A percentile compares a stretch with the other conserved stretches of the same genome.
phyloP scores from a whole-genome alignment of 352 stramenopile genomes.

The Peronospora tabacina region DNA sequence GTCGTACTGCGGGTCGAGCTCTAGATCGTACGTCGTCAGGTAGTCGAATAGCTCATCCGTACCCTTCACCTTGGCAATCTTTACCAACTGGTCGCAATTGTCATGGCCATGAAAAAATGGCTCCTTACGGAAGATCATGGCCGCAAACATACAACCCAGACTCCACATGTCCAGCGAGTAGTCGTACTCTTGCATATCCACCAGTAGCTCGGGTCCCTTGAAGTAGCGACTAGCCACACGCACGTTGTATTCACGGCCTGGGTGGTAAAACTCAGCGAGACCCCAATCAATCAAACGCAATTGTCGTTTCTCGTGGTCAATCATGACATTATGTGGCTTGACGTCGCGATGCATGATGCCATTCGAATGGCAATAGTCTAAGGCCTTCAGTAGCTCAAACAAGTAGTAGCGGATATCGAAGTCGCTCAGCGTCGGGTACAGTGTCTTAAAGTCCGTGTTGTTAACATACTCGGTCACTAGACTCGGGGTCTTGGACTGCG shows the following conservation, averaged over 20 bases:
- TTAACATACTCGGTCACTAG: slow-evolving; percentile 99
- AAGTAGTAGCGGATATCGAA: slow-evolving; percentile 99
- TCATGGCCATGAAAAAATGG: slow-evolving; percentile 99
- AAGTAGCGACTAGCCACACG: slow-evolving; percentile 99
- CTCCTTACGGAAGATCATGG: slow-evolving; percentile 99
- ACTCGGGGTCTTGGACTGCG: slow-evolving; percentile 97
- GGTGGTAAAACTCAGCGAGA: slow-evolving; percentile 99
- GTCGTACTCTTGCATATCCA: slow-evolving; percentile 99
- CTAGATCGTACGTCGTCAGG: slow-evolving; percentile 97
- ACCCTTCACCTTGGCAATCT: slow-evolving; percentile 97
- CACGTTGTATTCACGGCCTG: slow-evolving; percentile 98
- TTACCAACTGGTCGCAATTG: slow-evolving; percentile 99
- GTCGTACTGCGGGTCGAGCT: slow-evolving; percentile 98
- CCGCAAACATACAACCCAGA: slow-evolving; percentile 98
- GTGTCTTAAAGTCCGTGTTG: slow-evolving; percentile 99
- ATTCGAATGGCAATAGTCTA: slow-evolving; percentile 99
- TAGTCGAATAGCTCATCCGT: slow-evolving; percentile 99
- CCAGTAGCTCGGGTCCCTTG: slow-evolving; percentile 97
- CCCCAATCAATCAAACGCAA: slow-evolving; percentile 99
- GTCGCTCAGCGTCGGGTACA: slow-evolving; percentile 98
- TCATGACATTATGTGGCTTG: slow-evolving; percentile 99
- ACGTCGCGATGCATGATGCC: slow-evolving; percentile 99
- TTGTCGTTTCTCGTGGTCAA: slow-evolving; percentile 97
- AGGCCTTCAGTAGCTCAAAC: slow-evolving; percentile 91
- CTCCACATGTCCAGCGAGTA: slow-evolving; percentile 99